A percentile compares a stretch with the other conserved stretches of the same genome.
Evolutionary conservation across 192 early-diverging fungal genomes (phyloP).

Genomic region (Geosiphon pyriformis): DNA sequence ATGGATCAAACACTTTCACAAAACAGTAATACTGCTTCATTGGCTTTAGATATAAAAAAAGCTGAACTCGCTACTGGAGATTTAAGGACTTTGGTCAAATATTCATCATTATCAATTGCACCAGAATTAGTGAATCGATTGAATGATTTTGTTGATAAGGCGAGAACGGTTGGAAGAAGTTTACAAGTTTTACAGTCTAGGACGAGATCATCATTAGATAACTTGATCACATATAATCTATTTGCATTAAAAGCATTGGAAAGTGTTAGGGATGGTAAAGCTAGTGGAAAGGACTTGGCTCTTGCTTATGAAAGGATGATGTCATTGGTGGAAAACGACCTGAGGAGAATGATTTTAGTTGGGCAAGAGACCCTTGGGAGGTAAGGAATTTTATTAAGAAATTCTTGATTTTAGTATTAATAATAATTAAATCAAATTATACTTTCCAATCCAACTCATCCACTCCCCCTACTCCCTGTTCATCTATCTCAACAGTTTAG

Average conservation of each 20-base stretch:
- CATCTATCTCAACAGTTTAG: constrained; percentile 26
- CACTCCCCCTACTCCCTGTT: no score
- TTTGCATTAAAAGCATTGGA: constrained; percentile 33
- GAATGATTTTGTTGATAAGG: constrained; percentile 33
- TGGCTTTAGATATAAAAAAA: constrained; percentile 41
- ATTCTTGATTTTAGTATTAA: no score
- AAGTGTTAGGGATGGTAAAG: constrained; percentile 30
- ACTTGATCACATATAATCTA: constrained; percentile 46
- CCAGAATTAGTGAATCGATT: constrained; percentile 34
- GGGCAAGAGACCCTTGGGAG: constrained; percentile 28
- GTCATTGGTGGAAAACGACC: constrained; percentile 12
- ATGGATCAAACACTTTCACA: constrained; percentile 27
- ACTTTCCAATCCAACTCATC: no score
- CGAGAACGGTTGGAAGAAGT: constrained; percentile 36
- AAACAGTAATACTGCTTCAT: constrained; percentile 18
- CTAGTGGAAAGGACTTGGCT: constrained; percentile 29
- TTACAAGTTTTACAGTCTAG: constrained; percentile 44
- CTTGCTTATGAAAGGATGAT: constrained; percentile 30
- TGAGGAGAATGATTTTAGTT: constrained; percentile 3
- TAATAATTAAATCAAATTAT: no score
- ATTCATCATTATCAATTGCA: constrained; percentile 34
- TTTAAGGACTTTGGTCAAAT: constrained; percentile 43
- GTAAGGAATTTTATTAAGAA: no score
- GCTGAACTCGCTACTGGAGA: constrained; percentile 47
- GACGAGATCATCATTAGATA: constrained; percentile 45